These are phyloP conservation scores for Rosa lucieae DNA, from an alignment of 306 rosid species.

Conservation along the genomic window DNA sequence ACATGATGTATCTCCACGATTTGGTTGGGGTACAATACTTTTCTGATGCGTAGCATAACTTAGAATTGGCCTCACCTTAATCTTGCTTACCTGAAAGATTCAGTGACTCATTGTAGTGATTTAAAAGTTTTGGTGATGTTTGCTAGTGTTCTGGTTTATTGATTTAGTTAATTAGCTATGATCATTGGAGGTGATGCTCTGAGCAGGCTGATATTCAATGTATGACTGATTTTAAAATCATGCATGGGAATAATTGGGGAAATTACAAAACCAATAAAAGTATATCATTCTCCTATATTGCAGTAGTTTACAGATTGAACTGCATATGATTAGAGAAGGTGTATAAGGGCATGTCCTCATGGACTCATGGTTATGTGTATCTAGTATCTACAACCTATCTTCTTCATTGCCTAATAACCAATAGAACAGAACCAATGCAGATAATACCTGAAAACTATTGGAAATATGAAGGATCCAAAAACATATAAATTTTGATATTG, in stretches of 20 bases:
- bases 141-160: not conserved
- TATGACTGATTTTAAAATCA: not conserved
- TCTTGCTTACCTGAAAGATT: slow-evolving; percentile 5
- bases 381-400: not conserved
- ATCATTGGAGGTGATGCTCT: not conserved
- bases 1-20: not conserved
- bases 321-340: not conserved
- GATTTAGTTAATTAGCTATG: not conserved
- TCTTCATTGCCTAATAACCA: not conserved
- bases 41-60: not conserved
- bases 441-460: not conserved
- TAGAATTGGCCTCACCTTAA: not conserved
- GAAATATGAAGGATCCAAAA: not conserved
- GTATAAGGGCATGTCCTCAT: not conserved
- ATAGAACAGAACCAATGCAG: not conserved
- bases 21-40: not conserved
- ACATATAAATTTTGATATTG: not conserved
- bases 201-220: not conserved
- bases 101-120: not conserved
- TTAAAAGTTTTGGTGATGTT: not conserved
- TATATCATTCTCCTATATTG: not conserved
- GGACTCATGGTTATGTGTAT: not conserved
- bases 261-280: not conserved
- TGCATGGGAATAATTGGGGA: not conserved
- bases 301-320: not conserved